Evolutionary conservation across 2,329 filamentous ascomycete genomes (phyloP).

Genomic region (Aspergillus ruber): DNA sequence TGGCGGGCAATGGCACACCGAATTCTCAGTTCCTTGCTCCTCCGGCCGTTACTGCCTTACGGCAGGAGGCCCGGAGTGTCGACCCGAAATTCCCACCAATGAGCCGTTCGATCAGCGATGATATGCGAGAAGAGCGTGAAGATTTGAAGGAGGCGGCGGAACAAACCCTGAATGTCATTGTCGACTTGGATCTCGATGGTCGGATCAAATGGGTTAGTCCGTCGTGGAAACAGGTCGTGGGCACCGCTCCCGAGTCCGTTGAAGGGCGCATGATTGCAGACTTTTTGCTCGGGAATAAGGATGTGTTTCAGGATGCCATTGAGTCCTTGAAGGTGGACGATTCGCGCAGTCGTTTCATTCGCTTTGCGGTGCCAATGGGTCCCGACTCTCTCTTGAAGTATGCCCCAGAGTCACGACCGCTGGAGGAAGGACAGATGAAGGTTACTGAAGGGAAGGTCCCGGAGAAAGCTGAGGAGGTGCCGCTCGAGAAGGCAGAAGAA

Average conservation of each 20-base stretch:
- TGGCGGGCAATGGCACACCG: slow-evolving; percentile 37
- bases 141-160: slow-evolving; percentile 93
- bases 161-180: slow-evolving; percentile 91
- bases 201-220: slow-evolving; percentile 93
- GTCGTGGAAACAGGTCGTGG: slow-evolving; percentile 90
- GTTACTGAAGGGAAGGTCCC: slow-evolving; percentile 7
- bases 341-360: slow-evolving; percentile 82
- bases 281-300: slow-evolving; percentile 71
- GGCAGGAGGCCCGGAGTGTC: slow-evolving; percentile 37
- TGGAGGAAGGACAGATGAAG: slow-evolving; percentile 8
- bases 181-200: slow-evolving; percentile 86
- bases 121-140: slow-evolving; percentile 88
- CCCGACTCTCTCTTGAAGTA: slow-evolving; percentile 59
- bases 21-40: slow-evolving; percentile 37
- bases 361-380: slow-evolving; percentile 67
- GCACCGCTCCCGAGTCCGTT: slow-evolving; percentile 66
- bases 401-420: slow-evolving; percentile 30
- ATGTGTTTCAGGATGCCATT: slow-evolving; percentile 73
- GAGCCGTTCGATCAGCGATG: slow-evolving; percentile 67
- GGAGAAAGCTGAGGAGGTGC: slow-evolving; percentile 27
- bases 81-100: slow-evolving; percentile 36
- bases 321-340: slow-evolving; percentile 90
- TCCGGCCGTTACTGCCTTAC: slow-evolving; percentile 38
- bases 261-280: slow-evolving; percentile 73
- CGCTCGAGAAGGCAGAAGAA: slow-evolving; percentile 35